Evolutionary conservation across 306 rosid species (phyloP), one percentile per base, ranked within the genome.

Genomic region (Rubus idaeus): DNA sequence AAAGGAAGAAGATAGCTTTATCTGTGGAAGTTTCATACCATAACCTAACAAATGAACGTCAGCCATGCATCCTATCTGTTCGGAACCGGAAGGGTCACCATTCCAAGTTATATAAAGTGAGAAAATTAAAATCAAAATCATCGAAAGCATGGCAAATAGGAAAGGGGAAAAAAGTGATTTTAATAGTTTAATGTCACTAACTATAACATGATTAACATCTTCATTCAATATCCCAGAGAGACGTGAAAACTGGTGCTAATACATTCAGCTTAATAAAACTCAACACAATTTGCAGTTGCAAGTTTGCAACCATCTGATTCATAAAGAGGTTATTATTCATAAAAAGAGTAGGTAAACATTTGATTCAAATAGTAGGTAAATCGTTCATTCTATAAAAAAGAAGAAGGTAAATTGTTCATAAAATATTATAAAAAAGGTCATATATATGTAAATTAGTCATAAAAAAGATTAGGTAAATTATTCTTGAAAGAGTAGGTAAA

Each of bases 41-140:
- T 16, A 16, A 39, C 69, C 23, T 37, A 64, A 37, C 46, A 63
- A 30, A 63, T 63, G 21, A 63, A 78, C 67, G 71, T 75, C n/a
- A 69, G 76, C 50, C 65, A 67, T 30, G 35, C 35, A 30, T 45
- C 75, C 35, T 21, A 68, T 68, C 81, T 71, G 20, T 76, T 81
- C 63, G 37, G 47, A 47, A 62, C 5, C 49, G 58, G 77, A 76
- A 81, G 57, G 74, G 84, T n/a, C 81, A 39, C 21, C 74, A 0
- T 50, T 69, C 51, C 69, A 30, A 37, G 16, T 35, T 20, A 35
- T 21, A 75, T 26, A 75, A 47, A 75, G 60, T 45, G 5, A 67
- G 14, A 52, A 41, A 66, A 42, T 42, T 6, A 4, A 2, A 13
- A 14, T 13, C 17, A 8, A 9, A 14, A 9, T 14, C 47, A 5